These are phyloP conservation scores for Pseudocercospora vitis DNA, from an alignment of 2,329 filamentous ascomycete species.

Conservation along the genomic window DNA sequence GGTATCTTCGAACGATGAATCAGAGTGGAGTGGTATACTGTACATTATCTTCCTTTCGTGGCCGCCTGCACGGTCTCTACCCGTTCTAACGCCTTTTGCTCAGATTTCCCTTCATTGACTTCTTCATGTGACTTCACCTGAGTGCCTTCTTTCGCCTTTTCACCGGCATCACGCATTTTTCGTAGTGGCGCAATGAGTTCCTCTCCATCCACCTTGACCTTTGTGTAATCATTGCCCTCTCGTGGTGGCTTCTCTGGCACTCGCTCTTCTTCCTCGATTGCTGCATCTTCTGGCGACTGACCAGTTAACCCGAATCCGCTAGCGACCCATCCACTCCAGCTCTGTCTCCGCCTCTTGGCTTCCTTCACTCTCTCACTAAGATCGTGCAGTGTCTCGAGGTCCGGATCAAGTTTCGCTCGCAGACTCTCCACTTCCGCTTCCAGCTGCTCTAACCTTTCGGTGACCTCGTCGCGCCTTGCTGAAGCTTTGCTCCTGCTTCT, in stretches of 20 bases:
- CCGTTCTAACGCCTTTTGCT: constrained; percentile 16
- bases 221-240: not conserved
- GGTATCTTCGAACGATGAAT: constrained; percentile 20
- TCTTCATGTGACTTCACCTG: constrained; percentile 15
- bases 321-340: constrained; percentile 35
- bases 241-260: not conserved
- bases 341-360: constrained; percentile 29
- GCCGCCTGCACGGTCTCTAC: constrained; percentile 26
- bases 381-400: constrained; percentile 39
- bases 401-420: constrained; percentile 34
- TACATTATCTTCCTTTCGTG: constrained; percentile 29
- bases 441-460: constrained; percentile 58
- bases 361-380: constrained; percentile 38
- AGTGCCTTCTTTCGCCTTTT: not conserved
- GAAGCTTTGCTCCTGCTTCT: constrained; percentile 61
- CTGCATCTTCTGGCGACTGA: constrained; percentile 16
- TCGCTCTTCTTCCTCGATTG: constrained; percentile 17
- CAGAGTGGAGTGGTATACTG: constrained; percentile 18
- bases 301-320: constrained; percentile 10
- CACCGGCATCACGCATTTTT: constrained; percentile 11
- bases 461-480: constrained; percentile 59
- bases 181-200: not conserved
- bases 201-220: constrained; percentile 6
- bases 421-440: constrained; percentile 50
- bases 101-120: constrained; percentile 11